Percentiles rank a stretch among this genome's conserved stretches.
Evolutionary conservation across 768 basidiomycete species (phyloP).

Genomic region (Tremella mesenterica): DNA sequence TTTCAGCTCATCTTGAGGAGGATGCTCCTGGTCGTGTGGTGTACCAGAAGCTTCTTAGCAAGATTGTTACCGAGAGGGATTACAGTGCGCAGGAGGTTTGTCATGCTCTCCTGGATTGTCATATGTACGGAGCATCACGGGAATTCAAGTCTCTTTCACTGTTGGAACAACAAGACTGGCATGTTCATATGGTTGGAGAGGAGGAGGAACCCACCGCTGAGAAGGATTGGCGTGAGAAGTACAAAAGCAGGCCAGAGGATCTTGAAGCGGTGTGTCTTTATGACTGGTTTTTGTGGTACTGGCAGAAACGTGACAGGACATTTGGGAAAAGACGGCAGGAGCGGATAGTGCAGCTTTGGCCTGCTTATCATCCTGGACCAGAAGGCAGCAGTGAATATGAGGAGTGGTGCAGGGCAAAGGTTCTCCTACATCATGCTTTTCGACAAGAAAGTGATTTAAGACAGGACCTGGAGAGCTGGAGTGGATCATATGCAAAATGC

Average conservation of each 20-base stretch:
- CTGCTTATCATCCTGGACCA: not conserved
- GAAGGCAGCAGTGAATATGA: not conserved
- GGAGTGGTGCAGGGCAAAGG: conserved; percentile 2
- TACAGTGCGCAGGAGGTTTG: conserved; percentile 1
- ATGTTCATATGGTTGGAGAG: too few species aligned
- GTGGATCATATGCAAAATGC: too few species aligned
- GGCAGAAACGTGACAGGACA: not conserved
- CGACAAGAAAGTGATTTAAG: not conserved
- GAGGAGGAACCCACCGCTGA: too few species aligned
- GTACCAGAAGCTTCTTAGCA: not conserved
- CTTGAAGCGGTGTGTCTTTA: not conserved
- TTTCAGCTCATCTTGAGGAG: not conserved
- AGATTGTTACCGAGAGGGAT: not conserved
- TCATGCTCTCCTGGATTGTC: not conserved
- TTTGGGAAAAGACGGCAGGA: too few species aligned
- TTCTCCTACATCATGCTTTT: not conserved
- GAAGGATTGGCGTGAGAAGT: not conserved
- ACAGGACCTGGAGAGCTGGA: not conserved
- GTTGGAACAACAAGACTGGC: not conserved
- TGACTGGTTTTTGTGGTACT: not conserved
- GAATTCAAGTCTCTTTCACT: not conserved
- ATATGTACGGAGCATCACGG: not conserved
- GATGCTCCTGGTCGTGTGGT: not conserved
- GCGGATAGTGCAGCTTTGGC: not conserved
- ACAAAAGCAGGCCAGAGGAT: not conserved